Evolutionary conservation across 2,329 filamentous ascomycete species (phyloP).

Genomic region (Apiospora malaysiana): DNA sequence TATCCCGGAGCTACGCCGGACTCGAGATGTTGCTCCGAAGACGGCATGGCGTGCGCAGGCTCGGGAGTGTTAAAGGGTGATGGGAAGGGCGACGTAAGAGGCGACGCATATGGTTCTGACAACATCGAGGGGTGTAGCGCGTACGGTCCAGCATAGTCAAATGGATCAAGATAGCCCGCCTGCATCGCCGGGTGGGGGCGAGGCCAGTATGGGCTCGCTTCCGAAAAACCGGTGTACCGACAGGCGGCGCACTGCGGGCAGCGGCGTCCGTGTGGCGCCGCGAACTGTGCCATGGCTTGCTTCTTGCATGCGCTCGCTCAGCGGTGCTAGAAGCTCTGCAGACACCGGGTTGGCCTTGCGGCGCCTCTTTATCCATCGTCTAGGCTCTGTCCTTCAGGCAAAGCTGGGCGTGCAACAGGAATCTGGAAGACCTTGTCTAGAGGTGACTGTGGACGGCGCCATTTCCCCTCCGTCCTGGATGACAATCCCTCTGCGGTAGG

Average conservation of each 20-base stretch:
- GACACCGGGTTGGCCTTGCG: not conserved
- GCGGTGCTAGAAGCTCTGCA: not conserved
- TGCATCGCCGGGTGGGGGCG: not conserved
- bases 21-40: not conserved
- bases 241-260: not conserved
- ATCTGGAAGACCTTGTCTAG: not conserved
- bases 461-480: not conserved
- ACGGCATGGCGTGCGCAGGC: not conserved
- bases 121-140: not conserved
- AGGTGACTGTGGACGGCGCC: not conserved
- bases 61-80: not conserved
- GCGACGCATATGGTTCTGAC: not conserved
- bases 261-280: not conserved
- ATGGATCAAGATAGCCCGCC: not conserved
- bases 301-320: not conserved
- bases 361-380: not conserved
- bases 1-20: not conserved
- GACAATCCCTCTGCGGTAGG: not conserved
- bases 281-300: not conserved
- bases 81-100: not conserved
- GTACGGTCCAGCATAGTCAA: not conserved
- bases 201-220: not conserved
- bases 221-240: not conserved
- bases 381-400: not conserved
- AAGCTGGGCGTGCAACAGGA: not conserved